Evolutionary conservation across 208 protist species (phyloP).

Genomic region (Trichomonas gallinae): DNA sequence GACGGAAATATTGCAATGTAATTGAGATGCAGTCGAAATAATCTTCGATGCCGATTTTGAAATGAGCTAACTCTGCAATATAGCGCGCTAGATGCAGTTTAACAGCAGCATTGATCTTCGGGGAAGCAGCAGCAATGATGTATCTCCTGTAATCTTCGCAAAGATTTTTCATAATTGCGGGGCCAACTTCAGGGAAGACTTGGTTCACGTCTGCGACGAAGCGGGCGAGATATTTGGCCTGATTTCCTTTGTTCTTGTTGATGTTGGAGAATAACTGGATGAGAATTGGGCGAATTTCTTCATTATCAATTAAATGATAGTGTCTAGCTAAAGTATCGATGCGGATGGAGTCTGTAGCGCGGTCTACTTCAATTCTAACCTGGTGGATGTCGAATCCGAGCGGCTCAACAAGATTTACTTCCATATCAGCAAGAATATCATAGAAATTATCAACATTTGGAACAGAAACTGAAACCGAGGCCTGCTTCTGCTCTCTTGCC

Average conservation of each 20-base stretch:
- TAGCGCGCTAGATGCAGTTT: neutral
- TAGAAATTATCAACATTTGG: neutral
- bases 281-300: neutral
- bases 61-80: neutral
- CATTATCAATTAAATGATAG: neutral
- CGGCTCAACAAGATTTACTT: neutral
- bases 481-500: neutral
- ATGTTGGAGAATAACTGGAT: neutral
- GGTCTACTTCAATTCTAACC: neutral
- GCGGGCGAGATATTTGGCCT: neutral
- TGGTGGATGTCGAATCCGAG: neutral
- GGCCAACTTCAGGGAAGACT: neutral
- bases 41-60: neutral
- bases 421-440: neutral
- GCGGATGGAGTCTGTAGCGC: neutral
- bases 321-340: neutral
- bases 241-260: neutral
- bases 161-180: neutral
- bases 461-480: neutral
- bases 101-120: neutral
- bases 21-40: neutral
- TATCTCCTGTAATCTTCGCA: neutral
- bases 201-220: neutral
- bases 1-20: neutral
- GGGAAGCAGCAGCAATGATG: neutral